Base-by-base conservation (phyloP, 192 early-diverging fungal genomes). In the Martensiomyces pterosporus region DNA sequence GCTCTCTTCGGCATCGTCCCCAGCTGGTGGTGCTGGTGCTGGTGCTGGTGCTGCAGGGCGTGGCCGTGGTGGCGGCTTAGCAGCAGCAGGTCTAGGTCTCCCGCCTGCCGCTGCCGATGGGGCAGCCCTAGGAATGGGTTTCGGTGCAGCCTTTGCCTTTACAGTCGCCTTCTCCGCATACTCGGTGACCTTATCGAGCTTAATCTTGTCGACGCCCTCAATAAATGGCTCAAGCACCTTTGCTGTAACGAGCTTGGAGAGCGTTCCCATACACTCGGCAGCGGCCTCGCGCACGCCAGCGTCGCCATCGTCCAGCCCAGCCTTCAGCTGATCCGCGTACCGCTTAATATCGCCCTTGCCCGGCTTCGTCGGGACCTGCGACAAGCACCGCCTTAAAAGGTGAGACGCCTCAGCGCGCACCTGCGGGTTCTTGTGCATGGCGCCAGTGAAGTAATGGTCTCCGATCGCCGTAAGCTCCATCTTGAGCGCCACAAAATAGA, bases 391-490 rank as follows among this genome's bases (percentile, higher is more conserved):
- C 3, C 77, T 67, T 19, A 96, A 47, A 69, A 87, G 83, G 37
- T 81, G 83, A 19, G 90, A 66, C 2, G 82, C 64, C 53, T 97
- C 91, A 21, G 79, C 75, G 38, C 87, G 75, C 15, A 92, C 85
- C 57, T 94, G 89, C 2, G 97, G 97, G 60, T 98, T 98, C 48
- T 97, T 97, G 72, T 99, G 92, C 5, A 60, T 76, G 14, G 80
- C 77, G 1, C 69, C 81, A 2, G 79, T 73, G 8, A 76, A 59
- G 9, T 91, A 58, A 43, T 94, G 90, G 41, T 94, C 93, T 10
- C 85, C 48, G 1, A 97, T 60, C n/a, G 90, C 87, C 4, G 76
- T 39, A 21, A 78, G 19, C 16, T 71, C 57, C 36, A 18, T 29
- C 10, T 71, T 68, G 24, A 86, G 79, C 4, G 85, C 76, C 14